Percentiles rank a stretch among this genome's conserved stretches.
Conservation (phyloP, 139 green algal species). For the Chlorella sp. region DNA sequence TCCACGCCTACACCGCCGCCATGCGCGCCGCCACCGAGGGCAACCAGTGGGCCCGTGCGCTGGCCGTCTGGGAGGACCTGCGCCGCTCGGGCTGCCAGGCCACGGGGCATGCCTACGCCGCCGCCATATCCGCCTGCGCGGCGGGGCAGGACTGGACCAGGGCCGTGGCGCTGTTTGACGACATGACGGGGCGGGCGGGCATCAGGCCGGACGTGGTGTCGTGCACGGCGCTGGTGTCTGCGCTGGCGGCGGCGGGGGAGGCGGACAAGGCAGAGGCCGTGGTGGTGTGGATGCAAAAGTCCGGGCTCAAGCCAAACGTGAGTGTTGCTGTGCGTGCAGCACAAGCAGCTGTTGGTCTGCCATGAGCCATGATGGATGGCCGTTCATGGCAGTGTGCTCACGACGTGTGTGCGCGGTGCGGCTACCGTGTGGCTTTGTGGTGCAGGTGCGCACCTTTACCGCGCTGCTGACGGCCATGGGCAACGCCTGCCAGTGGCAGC, state of each 20-base stretch:
- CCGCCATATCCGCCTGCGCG: conserved; percentile 76
- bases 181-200: conserved; percentile 59
- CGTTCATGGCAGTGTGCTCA: no score
- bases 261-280: conserved; percentile 55
- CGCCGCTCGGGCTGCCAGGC: conserved; percentile 40
- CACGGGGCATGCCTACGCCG: conserved; percentile 72
- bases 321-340: not conserved
- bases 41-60: conserved; percentile 46
- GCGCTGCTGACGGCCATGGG: conserved; percentile 70
- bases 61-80: conserved; percentile 84
- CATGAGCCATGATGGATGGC: no score
- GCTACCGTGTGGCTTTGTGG: no score
- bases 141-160: conserved; percentile 63
- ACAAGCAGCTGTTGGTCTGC: no score
- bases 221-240: conserved; percentile 80
- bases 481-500: conserved; percentile 62
- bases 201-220: conserved; percentile 83
- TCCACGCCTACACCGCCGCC: conserved; percentile 81
- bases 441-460: conserved; percentile 68
- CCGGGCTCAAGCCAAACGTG: conserved; percentile 22
- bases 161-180: conserved; percentile 73
- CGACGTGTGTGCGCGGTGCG: no score
- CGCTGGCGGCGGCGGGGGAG: conserved; percentile 71
- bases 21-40: conserved; percentile 81
- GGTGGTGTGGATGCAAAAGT: conserved; percentile 54